A percentile compares a stretch with the other conserved stretches of the same genome.
These are phyloP conservation scores for Phytophthora multivora DNA, from an alignment of 352 stramenopile species.

Conservation along the genomic window DNA sequence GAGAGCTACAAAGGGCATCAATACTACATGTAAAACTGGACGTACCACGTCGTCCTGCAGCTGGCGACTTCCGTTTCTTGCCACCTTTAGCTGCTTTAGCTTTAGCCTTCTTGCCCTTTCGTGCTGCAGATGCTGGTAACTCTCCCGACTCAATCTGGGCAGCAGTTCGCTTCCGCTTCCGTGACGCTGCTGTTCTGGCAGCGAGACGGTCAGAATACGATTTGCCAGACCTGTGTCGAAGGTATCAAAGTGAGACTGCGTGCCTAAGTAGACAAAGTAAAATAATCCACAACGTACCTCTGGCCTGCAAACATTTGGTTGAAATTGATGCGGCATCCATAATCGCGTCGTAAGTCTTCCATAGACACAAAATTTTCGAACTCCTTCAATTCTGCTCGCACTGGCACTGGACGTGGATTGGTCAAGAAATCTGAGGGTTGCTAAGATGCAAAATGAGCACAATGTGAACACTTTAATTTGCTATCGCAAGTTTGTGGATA, in stretches of 20 bases:
- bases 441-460: not conserved
- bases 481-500: not conserved
- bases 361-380: conserved; percentile 74
- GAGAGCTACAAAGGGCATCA: not conserved
- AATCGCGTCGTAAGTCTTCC: conserved; percentile 57
- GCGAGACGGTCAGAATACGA: conserved; percentile 61
- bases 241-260: not conserved
- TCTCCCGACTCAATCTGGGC: conserved; percentile 16
- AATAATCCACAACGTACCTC: conserved; percentile 33
- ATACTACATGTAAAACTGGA: not conserved
- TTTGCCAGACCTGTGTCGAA: conserved; percentile 34
- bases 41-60: conserved; percentile 35
- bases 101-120: conserved; percentile 20
- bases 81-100: conserved; percentile 15
- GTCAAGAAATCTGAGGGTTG: conserved; percentile 14
- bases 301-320: conserved; percentile 73
- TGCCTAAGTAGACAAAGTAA: not conserved
- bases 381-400: conserved; percentile 52
- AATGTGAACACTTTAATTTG: conserved; percentile 1
- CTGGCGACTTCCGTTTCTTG: conserved; percentile 35
- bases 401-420: conserved; percentile 21
- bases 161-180: conserved; percentile 51
- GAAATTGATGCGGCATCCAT: conserved; percentile 70
- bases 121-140: not conserved
- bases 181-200: conserved; percentile 43